These are phyloP conservation scores for Grigorovia yakushimaensis DNA, from an alignment of 805 yeast species.

Conservation along the genomic window DNA sequence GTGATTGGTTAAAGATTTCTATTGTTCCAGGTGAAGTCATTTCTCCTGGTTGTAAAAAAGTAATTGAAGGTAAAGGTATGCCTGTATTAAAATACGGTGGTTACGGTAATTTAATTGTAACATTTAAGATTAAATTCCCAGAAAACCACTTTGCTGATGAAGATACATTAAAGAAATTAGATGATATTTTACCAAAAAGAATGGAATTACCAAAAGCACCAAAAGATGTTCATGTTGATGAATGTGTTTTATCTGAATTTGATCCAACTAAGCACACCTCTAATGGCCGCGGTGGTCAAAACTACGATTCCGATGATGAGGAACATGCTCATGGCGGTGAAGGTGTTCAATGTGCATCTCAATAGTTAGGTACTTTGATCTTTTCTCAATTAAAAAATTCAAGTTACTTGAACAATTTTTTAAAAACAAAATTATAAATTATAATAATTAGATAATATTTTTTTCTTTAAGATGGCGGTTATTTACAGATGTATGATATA, in stretches of 20 bases:
- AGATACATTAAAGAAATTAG: conserved; percentile 64
- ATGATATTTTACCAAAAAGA: conserved; percentile 73
- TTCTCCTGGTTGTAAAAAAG: conserved; percentile 71
- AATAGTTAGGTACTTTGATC: conserved; percentile 33
- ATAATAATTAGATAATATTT: not conserved
- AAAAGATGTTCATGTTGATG: conserved; percentile 67
- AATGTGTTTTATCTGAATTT: conserved; percentile 59
- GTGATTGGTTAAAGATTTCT: conserved; percentile 77
- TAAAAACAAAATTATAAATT: not conserved
- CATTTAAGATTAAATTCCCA: conserved; percentile 89
- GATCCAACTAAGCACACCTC: conserved; percentile 52
- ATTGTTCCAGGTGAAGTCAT: conserved; percentile 90
- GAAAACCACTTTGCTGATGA: conserved; percentile 59
- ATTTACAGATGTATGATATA: not conserved
- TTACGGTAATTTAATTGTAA: conserved; percentile 75
- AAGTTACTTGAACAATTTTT: not conserved
- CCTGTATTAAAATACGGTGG: conserved; percentile 86
- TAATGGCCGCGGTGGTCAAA: conserved; percentile 29
- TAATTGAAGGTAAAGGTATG: conserved; percentile 93
- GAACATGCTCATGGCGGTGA: conserved; percentile 30
- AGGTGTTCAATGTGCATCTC: conserved; percentile 75
- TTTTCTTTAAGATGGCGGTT: not conserved
- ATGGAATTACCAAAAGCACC: conserved; percentile 45
- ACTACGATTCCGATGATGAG: conserved; percentile 47
- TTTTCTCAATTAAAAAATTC: not conserved